A percentile compares a stretch with the other conserved stretches of the same genome.
Conservation (phyloP, 139 green algal species). For the Ettlia oleoabundans region DNA sequence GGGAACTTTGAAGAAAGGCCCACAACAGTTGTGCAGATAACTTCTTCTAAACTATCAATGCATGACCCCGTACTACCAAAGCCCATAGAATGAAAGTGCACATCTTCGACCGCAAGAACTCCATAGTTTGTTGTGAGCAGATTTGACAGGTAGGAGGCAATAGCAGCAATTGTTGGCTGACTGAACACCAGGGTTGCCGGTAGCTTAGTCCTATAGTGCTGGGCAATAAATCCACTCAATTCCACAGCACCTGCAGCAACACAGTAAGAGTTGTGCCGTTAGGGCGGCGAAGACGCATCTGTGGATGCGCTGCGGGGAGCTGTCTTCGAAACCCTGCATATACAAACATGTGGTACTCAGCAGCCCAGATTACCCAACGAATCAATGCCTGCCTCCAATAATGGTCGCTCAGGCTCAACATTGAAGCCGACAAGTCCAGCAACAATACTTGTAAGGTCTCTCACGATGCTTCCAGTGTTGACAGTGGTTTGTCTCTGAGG, state of each 20-base stretch:
- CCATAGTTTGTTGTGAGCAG: neutral
- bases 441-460: neutral
- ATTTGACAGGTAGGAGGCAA: neutral
- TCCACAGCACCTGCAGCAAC: constrained; percentile 61
- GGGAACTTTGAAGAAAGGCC: too few relatives aligned
- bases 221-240: constrained; percentile 69
- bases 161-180: constrained; percentile 66
- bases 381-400: constrained; percentile 60
- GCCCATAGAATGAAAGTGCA: constrained; percentile 67
- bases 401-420: neutral
- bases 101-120: constrained; percentile 28
- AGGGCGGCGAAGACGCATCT: too few relatives aligned
- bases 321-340: too few relatives aligned
- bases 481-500: neutral
- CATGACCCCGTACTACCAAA: too few relatives aligned
- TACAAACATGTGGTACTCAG: neutral
- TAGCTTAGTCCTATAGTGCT: constrained; percentile 35
- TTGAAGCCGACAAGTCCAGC: neutral
- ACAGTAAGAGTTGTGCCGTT: too few relatives aligned
- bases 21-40: too few relatives aligned
- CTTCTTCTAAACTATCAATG: too few relatives aligned
- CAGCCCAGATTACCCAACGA: constrained; percentile 52
- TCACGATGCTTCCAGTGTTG: neutral
- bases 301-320: too few relatives aligned
- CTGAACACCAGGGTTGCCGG: constrained; percentile 78